These are phyloP conservation scores for Oidiodendron maius DNA, from an alignment of 495 filamentous ascomycete species.

Conservation along the genomic window DNA sequence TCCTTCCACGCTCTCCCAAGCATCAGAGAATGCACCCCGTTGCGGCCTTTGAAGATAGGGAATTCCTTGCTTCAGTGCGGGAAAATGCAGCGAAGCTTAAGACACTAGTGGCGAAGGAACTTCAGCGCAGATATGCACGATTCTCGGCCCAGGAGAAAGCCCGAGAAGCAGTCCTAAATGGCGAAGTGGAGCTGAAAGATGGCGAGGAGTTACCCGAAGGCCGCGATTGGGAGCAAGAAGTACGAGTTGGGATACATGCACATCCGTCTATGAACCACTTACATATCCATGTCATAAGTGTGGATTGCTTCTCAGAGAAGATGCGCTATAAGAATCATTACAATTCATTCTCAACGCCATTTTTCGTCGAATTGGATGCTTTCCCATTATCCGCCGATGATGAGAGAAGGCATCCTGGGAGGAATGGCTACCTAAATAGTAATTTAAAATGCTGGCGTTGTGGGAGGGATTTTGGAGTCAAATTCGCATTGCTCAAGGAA, in stretches of 20 bases:
- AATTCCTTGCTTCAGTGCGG: slow-evolving; percentile 62
- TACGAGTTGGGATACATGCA: slow-evolving; percentile 76
- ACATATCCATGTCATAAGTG: slow-evolving; percentile 80
- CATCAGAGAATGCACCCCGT: slow-evolving; percentile 67
- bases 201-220: slow-evolving; percentile 51
- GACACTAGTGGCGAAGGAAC: slow-evolving; percentile 63
- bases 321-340: slow-evolving; percentile 86
- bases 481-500: slow-evolving; percentile 65
- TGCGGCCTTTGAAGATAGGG: slow-evolving; percentile 65
- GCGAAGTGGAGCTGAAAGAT: slow-evolving; percentile 35
- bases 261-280: slow-evolving; percentile 89
- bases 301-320: slow-evolving; percentile 62
- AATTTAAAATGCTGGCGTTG: slow-evolving; percentile 86
- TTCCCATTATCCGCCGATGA: slow-evolving; percentile 69
- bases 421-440: slow-evolving; percentile 48
- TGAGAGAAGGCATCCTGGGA: slow-evolving; percentile 44
- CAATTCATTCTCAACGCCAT: slow-evolving; percentile 83
- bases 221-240: slow-evolving; percentile 71
- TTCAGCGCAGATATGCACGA: slow-evolving; percentile 62
- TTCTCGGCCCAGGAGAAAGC: slow-evolving; percentile 54
- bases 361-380: slow-evolving; percentile 74
- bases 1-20: slow-evolving; percentile 66
- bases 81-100: slow-evolving; percentile 56
- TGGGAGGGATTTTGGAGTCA: slow-evolving; percentile 62
- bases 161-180: slow-evolving; percentile 53